Base-by-base conservation (phyloP, 2,329 filamentous ascomycete genomes). In the Orbilia blumenaviensis region DNA sequence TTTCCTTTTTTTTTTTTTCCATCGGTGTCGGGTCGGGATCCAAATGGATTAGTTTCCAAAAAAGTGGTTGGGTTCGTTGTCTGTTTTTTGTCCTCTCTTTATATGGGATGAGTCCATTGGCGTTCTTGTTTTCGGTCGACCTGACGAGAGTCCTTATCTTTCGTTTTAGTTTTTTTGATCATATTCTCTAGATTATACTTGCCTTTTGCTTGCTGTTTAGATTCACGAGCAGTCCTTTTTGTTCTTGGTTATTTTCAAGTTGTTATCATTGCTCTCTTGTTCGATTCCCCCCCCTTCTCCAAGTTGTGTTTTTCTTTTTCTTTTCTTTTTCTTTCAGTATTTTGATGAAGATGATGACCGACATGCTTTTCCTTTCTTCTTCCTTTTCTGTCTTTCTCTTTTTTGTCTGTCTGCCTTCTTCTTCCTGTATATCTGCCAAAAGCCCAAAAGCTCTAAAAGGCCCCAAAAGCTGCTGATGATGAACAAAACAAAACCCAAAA, bases 21-120 rank as follows among this genome's bases (percentile, higher is more conserved):
- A 25, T 14, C 27, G 72, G 72, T 76, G 64, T 69, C 58, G 58
- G 63, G 34, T 76, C 58, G 56, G 36, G 71, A 56, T 68, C 41
- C 36, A 63, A 66, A 46, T 21, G 62, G 62, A 41, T 44, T 56
- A 36, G 25, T 54, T 32, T 58, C 27, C 42, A 46, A 12, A 68
- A 75, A 75, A 75, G 69, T 44, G 64, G 63, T 75, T 38, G 52
- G 46, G 63, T 54, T 62, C 18, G 54, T n/a, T n/a, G n/a, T n/a
- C n/a, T n/a, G n/a, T n/a, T n/a, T n/a, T n/a, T n/a, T n/a, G 44
- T 42, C 52, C 44, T 29, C 16, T 54, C 29, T 62, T 60, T 23
- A 25, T 60, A 34, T 52, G 50, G 68, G 52, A 36, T 64, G 16
- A 66, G 36, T 61, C 12, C 34, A 38, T 62, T 32, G 61, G 48